phyloP scores from a whole-genome alignment of 31 red algal species.

The Bonnemaisonia californica region DNA sequence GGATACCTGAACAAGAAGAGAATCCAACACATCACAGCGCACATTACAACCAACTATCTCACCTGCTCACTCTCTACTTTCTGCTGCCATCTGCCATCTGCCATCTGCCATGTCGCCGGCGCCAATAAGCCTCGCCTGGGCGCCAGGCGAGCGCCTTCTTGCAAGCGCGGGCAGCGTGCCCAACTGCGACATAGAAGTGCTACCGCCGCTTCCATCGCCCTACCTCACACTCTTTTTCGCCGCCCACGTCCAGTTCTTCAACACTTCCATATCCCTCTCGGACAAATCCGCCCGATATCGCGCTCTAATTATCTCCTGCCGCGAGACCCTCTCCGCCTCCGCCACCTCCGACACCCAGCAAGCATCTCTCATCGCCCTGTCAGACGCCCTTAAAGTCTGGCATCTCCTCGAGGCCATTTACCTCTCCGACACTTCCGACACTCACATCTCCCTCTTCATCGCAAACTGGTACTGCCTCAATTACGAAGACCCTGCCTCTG shows the following conservation, averaged over 20 bases:
- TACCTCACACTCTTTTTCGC: slow-evolving; percentile 46
- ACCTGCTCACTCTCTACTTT: no score
- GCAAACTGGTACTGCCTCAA: slow-evolving; percentile 42
- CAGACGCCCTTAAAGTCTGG: slow-evolving; percentile 41
- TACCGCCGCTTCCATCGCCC: slow-evolving; percentile 15
- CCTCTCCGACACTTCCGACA: slow-evolving; percentile 19
- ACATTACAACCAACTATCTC: no score
- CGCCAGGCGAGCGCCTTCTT: slow-evolving; percentile 21
- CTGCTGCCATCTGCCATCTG: no score
- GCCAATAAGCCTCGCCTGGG: not conserved
- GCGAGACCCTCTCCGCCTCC: not conserved
- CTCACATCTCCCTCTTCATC: slow-evolving; percentile 43
- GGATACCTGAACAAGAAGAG: no score
- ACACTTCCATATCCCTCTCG: not conserved
- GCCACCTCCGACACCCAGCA: not conserved
- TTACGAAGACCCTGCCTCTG: slow-evolving; percentile 9
- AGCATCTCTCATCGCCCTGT: slow-evolving; percentile 6
- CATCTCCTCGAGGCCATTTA: slow-evolving; percentile 45
- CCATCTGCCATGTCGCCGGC: slow-evolving; percentile 23
- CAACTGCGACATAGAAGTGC: not conserved
- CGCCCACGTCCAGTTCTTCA: slow-evolving; percentile 31
- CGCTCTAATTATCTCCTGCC: slow-evolving; percentile 25
- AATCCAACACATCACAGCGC: no score
- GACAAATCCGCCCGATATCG: slow-evolving; percentile 36
- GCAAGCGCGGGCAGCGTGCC: slow-evolving; percentile 1